Base-by-base conservation (phyloP, 78 protist genomes). In the Planoprotostelium fungivorum region DNA sequence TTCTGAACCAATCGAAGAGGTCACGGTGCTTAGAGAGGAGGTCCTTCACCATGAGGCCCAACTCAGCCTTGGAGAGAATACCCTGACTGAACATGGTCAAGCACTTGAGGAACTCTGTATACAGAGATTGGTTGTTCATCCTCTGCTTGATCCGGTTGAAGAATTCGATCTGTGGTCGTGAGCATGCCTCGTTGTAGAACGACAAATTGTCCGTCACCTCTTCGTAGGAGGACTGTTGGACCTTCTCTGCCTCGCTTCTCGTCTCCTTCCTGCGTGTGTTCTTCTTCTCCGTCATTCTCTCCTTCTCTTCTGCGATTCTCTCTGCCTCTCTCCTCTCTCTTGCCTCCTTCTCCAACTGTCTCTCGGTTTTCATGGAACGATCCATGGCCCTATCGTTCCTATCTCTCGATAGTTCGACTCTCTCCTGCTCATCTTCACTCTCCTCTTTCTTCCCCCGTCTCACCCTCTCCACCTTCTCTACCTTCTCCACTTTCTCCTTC, bases 21-120 rank as follows among this genome's bases (percentile, higher is more conserved):
- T 88, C 94, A 9, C 92, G 88, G 87, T 85, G 85, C 36, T 88
- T 31, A 37, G 93, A 92, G 34, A 86, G 38, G n/a, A 97, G 85
- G 37, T 91, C 94, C n/a, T 86, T 84, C 63, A 87, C 97, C 36
- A 96, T 88, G 0, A 85, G 28, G 37, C 96, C 91, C 86, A 96
- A 88, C 38, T 97, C 98, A 0, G 89, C 38, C 16, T 63, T 36
- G 37, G 85, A 84, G 25, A 96, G 39, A 38, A 95, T 85, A 29
- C 91, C 96, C 37, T 90, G 92, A 83, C 89, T 36, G 91, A 90
- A 97, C n/a, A 97, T 84, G 90, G 93, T 89, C 83, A 97, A 90
- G 86, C 94, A 91, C 86, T 94, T 94, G 36, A 97, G 91, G 38
- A 97, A 96, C 90, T 97, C 97, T 29, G 89, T 89, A 87, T 97